Base-by-base conservation (phyloP, 2,329 filamentous ascomycete genomes). In the Claviceps sp. region DNA sequence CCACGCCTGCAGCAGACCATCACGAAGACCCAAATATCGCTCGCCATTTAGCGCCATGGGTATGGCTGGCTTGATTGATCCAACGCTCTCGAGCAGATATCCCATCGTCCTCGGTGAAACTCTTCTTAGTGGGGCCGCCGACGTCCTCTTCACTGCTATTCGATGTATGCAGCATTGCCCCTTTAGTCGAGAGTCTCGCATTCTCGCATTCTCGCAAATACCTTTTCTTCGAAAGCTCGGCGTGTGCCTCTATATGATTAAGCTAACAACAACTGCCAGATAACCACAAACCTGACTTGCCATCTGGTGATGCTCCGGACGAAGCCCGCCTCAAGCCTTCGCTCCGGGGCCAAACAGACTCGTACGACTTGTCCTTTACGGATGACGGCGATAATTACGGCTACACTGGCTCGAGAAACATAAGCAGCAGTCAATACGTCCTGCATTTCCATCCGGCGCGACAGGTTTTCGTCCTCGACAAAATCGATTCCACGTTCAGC, bases 391-490 rank as follows among this genome's bases (percentile, higher is more conserved):
- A 73, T 50, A 76, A 76, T 51, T 83, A 84, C 60, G 70, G 75
- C 34, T 84, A 81, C 62, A 73, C 76, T 45, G 82, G 83, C 53
- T 74, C 73, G 2, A 74, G 81, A 50, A 75, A 74, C 51, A 75
- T 72, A 23, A 74, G 75, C 53, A 72, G 77, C 52, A 72, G 70
- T 51, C 75, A 82, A 62, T 83, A 79, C 61, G 77, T 83, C 39
- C 76, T 95, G 49, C 78, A 91, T 53, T 93, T 91, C 62, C 86
- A 95, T 65, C 75, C 83, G 8, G 71, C 75, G 17, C 81, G 80
- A 50, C 81, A 91, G 61, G 83, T 78, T 52, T 93, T 93, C 58
- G 81, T 93, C 29, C 76, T 96, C 51, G 88, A 96, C 69, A 82
- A 81, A 49, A 73, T 96, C 51, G 80, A 88, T 62, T 85, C 83